Conservation (phyloP, 352 stramenopile genomes). For the Phytopythium mirpurense region DNA sequence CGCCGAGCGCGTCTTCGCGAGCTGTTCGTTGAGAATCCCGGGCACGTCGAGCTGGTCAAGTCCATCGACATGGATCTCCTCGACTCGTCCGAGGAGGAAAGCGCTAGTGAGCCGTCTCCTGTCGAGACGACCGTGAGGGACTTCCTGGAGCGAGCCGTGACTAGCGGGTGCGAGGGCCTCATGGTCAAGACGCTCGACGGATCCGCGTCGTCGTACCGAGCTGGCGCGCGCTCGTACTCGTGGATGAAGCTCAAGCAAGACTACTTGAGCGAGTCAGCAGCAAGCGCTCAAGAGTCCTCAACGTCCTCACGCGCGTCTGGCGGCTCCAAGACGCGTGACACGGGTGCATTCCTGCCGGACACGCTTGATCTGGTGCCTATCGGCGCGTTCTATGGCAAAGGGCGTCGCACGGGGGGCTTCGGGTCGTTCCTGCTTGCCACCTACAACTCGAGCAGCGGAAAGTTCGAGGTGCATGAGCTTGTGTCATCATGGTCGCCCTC, state of each 20-base stretch:
- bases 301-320: background rate
- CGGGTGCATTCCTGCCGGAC: constrained; percentile 65
- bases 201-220: constrained; percentile 50
- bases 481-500: too few relatives aligned
- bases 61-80: constrained; percentile 39
- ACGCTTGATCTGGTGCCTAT: constrained; percentile 98
- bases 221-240: constrained; percentile 61
- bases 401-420: constrained; percentile 93
- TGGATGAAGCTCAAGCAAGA: constrained; percentile 88
- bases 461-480: constrained; percentile 85
- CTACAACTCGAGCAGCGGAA: constrained; percentile 91
- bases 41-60: constrained; percentile 63
- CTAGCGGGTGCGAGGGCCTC: constrained; percentile 66
- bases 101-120: background rate
- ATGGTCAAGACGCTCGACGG: constrained; percentile 70
- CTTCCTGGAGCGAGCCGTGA: constrained; percentile 46
- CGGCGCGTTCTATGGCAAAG: constrained; percentile 95
- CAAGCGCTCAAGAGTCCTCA: background rate
- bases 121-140: constrained; percentile 15
- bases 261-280: constrained; percentile 35
- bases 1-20: constrained; percentile 34
- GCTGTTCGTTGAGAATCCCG: constrained; percentile 24
- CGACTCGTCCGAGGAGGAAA: constrained; percentile 4
- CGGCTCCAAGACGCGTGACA: constrained; percentile 8
- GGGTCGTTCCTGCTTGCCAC: constrained; percentile 98